Evolutionary conservation across 768 basidiomycete genomes (phyloP).

Genomic region (Lyophyllum atratum): DNA sequence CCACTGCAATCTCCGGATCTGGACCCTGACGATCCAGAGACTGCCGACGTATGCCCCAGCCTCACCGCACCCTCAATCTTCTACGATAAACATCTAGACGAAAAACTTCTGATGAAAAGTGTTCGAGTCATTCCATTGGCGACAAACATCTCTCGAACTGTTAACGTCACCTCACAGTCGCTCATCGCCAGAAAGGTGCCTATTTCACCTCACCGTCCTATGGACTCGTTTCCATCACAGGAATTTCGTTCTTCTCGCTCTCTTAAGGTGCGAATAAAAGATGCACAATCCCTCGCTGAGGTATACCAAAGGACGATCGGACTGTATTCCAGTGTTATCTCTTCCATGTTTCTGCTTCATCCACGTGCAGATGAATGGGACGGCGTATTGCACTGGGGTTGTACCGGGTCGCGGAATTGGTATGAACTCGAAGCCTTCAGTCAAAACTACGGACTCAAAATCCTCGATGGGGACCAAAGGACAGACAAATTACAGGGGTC

Average conservation of each 20-base stretch:
- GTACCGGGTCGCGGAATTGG: background rate
- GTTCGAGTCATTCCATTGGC: background rate
- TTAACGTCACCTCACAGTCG: background rate
- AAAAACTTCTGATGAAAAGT: background rate
- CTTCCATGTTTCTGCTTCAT: background rate
- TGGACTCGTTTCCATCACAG: background rate
- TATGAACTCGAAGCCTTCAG: background rate
- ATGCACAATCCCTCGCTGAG: background rate
- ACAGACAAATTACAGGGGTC: background rate
- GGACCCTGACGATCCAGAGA: no score
- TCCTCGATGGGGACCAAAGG: background rate
- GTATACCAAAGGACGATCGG: background rate
- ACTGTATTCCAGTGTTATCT: background rate
- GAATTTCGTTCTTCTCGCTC: background rate
- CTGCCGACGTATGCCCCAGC: background rate
- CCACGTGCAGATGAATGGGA: background rate
- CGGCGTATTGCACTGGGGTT: background rate
- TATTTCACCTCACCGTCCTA: background rate
- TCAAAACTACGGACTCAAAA: slow-evolving; percentile 2
- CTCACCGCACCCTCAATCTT: slow-evolving; percentile 1
- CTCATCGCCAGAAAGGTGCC: background rate
- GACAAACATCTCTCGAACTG: background rate
- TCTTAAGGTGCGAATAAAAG: background rate
- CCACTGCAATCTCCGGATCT: background rate
- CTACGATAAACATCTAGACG: slow-evolving; percentile 4